These are phyloP conservation scores for Fomitopsis schrenkii DNA, from an alignment of 1,284 basidiomycete species.

Conservation along the genomic window DNA sequence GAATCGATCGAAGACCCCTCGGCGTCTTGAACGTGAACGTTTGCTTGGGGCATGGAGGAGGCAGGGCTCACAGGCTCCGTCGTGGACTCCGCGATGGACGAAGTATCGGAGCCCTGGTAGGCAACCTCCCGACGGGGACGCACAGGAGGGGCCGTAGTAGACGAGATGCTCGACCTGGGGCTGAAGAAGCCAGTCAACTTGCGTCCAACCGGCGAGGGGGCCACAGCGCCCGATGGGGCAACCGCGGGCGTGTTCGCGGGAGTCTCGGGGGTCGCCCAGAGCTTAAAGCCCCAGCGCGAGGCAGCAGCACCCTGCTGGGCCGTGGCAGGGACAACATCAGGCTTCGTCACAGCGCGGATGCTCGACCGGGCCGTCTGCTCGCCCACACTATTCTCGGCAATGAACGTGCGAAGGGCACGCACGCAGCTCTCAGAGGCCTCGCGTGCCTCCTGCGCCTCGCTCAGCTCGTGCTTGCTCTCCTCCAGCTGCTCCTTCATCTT, in stretches of 20 bases:
- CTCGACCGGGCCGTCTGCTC: constrained; percentile 17
- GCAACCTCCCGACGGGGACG: constrained; percentile 25
- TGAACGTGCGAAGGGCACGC: constrained; percentile 79
- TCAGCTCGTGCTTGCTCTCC: constrained; percentile 59
- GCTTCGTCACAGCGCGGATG: constrained; percentile 23
- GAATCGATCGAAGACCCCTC: constrained; percentile 3
- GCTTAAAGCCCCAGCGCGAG: constrained; percentile 42
- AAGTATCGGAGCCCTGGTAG: constrained; percentile 32
- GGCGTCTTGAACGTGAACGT: constrained; percentile 15
- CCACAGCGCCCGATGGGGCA: constrained; percentile 17
- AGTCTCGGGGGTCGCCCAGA: constrained; percentile 48
- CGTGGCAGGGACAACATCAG: constrained; percentile 12
- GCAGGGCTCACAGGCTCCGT: constrained; percentile 32
- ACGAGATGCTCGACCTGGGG: constrained; percentile 50
- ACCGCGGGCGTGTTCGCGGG: constrained; percentile 14
- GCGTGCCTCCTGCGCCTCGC: constrained; percentile 77
- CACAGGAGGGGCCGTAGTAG: constrained; percentile 19
- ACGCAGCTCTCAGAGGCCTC: constrained; percentile 87
- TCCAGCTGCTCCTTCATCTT: constrained; percentile 58
- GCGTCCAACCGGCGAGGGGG: constrained; percentile 41
- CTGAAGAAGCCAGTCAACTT: constrained; percentile 70
- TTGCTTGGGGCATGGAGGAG: constrained; percentile 21
- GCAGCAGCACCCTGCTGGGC: constrained; percentile 7
- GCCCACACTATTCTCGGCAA: constrained; percentile 69
- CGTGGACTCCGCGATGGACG: constrained; percentile 30